Evolutionary conservation across 129 eudicot species (phyloP), one percentile per base, ranked within the genome.

Genomic region (Gnaphalium uliginosum): DNA sequence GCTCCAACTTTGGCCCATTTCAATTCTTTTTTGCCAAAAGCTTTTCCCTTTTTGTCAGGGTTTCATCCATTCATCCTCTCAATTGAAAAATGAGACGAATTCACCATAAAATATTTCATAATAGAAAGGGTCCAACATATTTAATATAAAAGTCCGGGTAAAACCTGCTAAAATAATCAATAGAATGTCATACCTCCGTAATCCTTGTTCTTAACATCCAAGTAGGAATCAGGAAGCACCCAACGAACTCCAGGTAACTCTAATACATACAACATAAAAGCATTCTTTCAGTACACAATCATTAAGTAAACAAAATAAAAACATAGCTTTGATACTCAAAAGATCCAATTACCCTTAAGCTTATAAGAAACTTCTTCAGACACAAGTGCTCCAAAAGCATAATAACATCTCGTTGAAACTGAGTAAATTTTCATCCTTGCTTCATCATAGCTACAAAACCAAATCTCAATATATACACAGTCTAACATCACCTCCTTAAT

Each of bases 181-280:
- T 13, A n/a, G 29, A 63, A 48, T 2, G 0, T 17, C 37, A 72
- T 88, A 90, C 98, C 98, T 89, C 97, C 98, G 21, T 94, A 94
- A 77, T 90, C 97, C 72, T 94, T 94, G 72, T 94, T 94, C 76
- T 41, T 85, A 8, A 90, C 98, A 87, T 94, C 97, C 81, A 94
- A 68, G 79, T 94, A 94, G 8, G 98, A 94, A 78, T 94, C 98
- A 50, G 98, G 98, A 29, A 94, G 96, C 85, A 94, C 98, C 98
- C 98, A 94, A 5, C 96, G 86, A 66, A 94, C 97, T 1, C 81
- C 79, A 17, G 89, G 88, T 51, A 90, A 13, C 25, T 94, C 98
- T 94, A 85, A 74, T 4, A 43, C 6, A 35, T 26, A 76, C 8
- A 2, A 77, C 11, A 3, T 58, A 43, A 39, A 1, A 0, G 5